Evolutionary conservation across 371 early-diverging fungal species (phyloP).

Genomic region (Sporodiniella umbellata): DNA sequence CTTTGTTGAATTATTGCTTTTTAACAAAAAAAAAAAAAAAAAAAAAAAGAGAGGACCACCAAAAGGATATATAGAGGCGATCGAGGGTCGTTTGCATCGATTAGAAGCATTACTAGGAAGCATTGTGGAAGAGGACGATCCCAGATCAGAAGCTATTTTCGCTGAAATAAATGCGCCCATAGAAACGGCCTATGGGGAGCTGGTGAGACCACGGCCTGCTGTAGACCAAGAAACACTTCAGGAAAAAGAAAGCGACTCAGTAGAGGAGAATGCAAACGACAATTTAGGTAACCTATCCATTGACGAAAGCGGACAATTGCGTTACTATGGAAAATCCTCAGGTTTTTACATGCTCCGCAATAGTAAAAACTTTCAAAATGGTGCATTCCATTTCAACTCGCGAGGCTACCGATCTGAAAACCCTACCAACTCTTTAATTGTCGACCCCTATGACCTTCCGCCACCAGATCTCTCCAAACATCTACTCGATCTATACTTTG

Average conservation of each 20-base stretch:
- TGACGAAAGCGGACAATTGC: conserved; percentile 45
- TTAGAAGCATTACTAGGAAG: conserved; percentile 62
- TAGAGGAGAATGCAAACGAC: background rate
- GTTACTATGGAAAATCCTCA: conserved; percentile 47
- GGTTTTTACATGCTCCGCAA: conserved; percentile 45
- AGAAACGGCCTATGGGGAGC: conserved; percentile 42
- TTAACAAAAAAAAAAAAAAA: background rate
- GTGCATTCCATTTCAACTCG: conserved; percentile 36
- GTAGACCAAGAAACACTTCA: background rate
- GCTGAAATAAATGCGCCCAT: conserved; percentile 56
- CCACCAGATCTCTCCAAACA: conserved; percentile 62
- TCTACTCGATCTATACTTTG: conserved; percentile 68
- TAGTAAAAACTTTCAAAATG: conserved; percentile 35
- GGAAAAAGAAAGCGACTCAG: conserved; percentile 8
- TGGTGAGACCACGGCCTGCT: conserved; percentile 29
- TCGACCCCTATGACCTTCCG: conserved; percentile 49
- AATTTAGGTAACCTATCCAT: conserved; percentile 25
- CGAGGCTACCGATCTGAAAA: conserved; percentile 6
- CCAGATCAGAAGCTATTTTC: conserved; percentile 52
- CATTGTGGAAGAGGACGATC: conserved; percentile 57
- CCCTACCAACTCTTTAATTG: background rate
- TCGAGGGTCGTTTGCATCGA: conserved; percentile 64
- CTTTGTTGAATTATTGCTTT: too few species aligned
- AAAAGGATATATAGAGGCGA: conserved; percentile 74
- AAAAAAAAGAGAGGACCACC: conserved; percentile 56